A percentile compares a stretch with the other conserved stretches of the same genome.
Conservation (phyloP, 169 alveolate genomes). For the Hepatocystis sp. region DNA sequence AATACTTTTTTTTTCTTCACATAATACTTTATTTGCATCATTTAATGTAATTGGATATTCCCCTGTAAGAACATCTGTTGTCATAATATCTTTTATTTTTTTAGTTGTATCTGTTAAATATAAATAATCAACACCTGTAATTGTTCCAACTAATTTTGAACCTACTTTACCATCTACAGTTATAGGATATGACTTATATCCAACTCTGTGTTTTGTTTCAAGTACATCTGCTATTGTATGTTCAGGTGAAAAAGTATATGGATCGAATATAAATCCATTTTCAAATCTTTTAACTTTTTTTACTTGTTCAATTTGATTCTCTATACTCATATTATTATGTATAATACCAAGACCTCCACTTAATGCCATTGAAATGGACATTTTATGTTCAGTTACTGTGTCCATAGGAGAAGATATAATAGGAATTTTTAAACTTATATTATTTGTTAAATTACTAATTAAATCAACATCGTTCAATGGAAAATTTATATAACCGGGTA, state of each 20-base stretch:
- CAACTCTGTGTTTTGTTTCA: slow-evolving; percentile 79
- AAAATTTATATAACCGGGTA: slow-evolving; percentile 92
- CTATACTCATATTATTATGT: slow-evolving; percentile 92
- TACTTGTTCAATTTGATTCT: slow-evolving; percentile 89
- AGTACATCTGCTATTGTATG: slow-evolving; percentile 89
- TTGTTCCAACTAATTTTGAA: slow-evolving; percentile 90
- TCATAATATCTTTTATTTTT: slow-evolving; percentile 87
- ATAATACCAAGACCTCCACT: slow-evolving; percentile 94
- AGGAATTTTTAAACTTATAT: slow-evolving; percentile 89
- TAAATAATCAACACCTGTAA: slow-evolving; percentile 90
- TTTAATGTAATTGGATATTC: slow-evolving; percentile 87
- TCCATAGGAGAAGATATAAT: slow-evolving; percentile 95
- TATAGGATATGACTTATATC: slow-evolving; percentile 89
- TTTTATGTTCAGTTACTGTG: slow-evolving; percentile 94
- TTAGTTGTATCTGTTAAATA: slow-evolving; percentile 87
- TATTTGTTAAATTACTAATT: slow-evolving; percentile 84
- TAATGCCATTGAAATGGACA: slow-evolving; percentile 95
- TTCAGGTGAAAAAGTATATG: slow-evolving; percentile 89
- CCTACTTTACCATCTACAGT: slow-evolving; percentile 90
- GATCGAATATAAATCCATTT: slow-evolving; percentile 92
- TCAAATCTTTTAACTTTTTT: slow-evolving; percentile 92
- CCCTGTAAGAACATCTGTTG: slow-evolving; percentile 88
- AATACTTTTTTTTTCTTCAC: slow-evolving; percentile 85
- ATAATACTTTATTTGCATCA: slow-evolving; percentile 88
- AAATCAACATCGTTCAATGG: slow-evolving; percentile 87